These are phyloP conservation scores for Gossypium thurberi DNA, from an alignment of 345 rosid genomes.

Conservation along the genomic window DNA sequence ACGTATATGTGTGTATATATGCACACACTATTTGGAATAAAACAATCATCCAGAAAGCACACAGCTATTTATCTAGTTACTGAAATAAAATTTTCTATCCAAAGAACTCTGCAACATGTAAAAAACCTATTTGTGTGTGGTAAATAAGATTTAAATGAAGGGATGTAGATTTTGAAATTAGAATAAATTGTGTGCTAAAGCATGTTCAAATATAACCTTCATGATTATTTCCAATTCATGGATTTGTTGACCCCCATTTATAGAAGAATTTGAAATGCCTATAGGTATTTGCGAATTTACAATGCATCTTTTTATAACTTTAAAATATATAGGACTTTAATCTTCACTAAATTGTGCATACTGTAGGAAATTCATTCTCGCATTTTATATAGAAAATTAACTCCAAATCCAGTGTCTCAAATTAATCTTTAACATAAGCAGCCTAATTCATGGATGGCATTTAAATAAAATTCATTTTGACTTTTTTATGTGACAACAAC, in stretches of 20 bases:
- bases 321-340: neutral
- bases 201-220: neutral
- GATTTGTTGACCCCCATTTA: neutral
- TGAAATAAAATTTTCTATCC: neutral
- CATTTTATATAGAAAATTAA: neutral
- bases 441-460: neutral
- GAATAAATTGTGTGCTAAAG: neutral
- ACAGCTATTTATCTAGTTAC: neutral
- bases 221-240: neutral
- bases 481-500: neutral
- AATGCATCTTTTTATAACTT: neutral
- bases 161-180: neutral
- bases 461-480: neutral
- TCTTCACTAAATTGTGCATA: neutral
- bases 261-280: neutral
- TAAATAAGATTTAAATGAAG: neutral
- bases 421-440: neutral
- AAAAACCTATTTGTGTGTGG: neutral
- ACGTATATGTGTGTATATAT: neutral
- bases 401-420: neutral
- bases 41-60: neutral
- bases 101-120: neutral
- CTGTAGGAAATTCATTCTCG: neutral
- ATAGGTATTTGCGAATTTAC: neutral
- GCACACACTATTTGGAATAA: neutral